Conservation (phyloP, 1,284 basidiomycete genomes). For the Taiwanofungus camphoratus region DNA sequence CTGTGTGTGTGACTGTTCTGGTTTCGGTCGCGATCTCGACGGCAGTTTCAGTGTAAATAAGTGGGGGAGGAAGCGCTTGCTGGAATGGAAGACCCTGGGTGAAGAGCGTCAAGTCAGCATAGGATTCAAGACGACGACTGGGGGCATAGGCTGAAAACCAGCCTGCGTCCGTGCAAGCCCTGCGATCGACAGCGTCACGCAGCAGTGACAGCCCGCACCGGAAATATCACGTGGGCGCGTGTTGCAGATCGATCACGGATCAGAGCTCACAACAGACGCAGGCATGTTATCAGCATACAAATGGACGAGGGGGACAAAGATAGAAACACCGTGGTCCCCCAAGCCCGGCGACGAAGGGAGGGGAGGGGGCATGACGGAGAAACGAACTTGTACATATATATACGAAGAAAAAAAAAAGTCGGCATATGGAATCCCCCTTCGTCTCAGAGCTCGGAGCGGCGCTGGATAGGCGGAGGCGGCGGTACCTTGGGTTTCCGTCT, state of each 20-base stretch:
- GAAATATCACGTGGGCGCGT: conserved; percentile 36
- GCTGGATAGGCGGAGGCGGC: conserved; percentile 63
- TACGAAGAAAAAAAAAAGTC: conserved; percentile 33
- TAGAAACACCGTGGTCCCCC: conserved; percentile 71
- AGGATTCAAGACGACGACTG: conserved; percentile 19
- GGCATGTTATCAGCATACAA: conserved; percentile 43
- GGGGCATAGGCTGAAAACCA: conserved; percentile 38
- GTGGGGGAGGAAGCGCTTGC: conserved; percentile 51
- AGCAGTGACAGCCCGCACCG: conserved; percentile 17
- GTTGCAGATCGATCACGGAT: conserved; percentile 29
- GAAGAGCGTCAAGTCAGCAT: conserved; percentile 36
- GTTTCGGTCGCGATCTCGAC: conserved; percentile 52
- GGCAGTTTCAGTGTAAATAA: conserved; percentile 45
- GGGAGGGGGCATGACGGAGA: conserved; percentile 42
- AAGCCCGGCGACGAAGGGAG: conserved; percentile 79
- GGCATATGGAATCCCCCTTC: conserved; percentile 62
- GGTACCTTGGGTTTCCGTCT: conserved; percentile 86
- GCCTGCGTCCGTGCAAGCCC: conserved; percentile 23
- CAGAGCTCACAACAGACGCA: conserved; percentile 17
- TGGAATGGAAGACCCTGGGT: conserved; percentile 4
- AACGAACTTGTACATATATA: conserved; percentile 66
- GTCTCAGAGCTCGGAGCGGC: conserved; percentile 88
- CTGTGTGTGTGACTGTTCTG: conserved; percentile 55
- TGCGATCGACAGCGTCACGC: conserved; percentile 12
- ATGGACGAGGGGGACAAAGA: conserved; percentile 70